Base-by-base conservation (phyloP, 345 rosid genomes). In the Camelina neglecta region DNA sequence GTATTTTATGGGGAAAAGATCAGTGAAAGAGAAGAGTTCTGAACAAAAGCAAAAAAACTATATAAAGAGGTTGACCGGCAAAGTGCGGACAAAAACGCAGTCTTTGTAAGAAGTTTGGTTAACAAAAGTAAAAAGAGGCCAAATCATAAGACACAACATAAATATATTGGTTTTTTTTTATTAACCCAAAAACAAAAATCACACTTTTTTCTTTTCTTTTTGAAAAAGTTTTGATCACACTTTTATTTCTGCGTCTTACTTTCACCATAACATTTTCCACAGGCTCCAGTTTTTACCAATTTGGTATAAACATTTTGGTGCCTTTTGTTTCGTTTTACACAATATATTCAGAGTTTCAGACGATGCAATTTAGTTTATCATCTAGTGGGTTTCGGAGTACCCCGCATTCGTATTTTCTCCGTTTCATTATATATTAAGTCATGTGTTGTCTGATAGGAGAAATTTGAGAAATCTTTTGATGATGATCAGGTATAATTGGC, bases 91-190 rank as follows among this genome's bases (percentile, higher is more conserved):
- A 72, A 53, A 73, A 55, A 73, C 70, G 61, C 63, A 63, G 63
- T 53, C 63, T 63, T 41, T 73, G 76, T 73, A 73, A 73, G 76
- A 63, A 63, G 45, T 63, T 45, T 73, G 24, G 76, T 73, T 73
- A 63, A 63, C 55, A 73, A 63, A 72, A 55, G 69, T 59, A 47
- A 73, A 60, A 63, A 63, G 63, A 54, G 63, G 70, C 55, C 63
- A 55, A 63, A 63, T 41, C 76, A 53, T 41, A 63, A 63, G 76
- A 63, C 76, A 51, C 26, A 51, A 62, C 69, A 24, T 26, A 35
- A 38, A 36, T 21, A 49, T 4, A 29, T 33, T 45, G 29, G 4
- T 11, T 33, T 56, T 42, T 26, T 0, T 9, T 33, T 58, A 45
- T 18, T 1, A 26, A 42, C 11, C 29, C 11, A 1, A 26, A 11